Evolutionary conservation across 257 asterid species (phyloP).

Genomic region (Solanum tarijense): DNA sequence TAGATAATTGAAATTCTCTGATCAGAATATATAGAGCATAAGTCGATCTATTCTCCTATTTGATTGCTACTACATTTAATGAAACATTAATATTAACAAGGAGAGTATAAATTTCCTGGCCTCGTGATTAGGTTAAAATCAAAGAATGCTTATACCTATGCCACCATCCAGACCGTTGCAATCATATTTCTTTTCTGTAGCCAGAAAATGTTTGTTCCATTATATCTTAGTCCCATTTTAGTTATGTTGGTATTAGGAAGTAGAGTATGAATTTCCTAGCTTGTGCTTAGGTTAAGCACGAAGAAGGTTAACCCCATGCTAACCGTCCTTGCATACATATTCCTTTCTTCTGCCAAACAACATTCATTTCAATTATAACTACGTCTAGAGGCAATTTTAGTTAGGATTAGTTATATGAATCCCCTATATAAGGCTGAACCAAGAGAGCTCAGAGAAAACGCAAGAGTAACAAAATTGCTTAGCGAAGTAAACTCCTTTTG

Average conservation of each 20-base stretch:
- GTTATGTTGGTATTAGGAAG: neutral
- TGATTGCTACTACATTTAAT: neutral
- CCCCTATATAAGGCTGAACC: neutral
- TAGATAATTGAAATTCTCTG: neutral
- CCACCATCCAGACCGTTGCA: neutral
- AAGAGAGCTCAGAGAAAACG: neutral
- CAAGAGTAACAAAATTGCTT: neutral
- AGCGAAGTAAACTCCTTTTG: neutral
- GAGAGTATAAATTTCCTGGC: neutral
- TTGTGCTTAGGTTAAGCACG: neutral
- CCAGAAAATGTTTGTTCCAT: neutral
- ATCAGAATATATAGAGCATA: neutral
- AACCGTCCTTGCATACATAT: neutral
- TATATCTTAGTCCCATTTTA: neutral
- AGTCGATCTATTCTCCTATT: neutral
- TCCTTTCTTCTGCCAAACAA: neutral
- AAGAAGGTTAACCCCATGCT: neutral
- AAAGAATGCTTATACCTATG: neutral
- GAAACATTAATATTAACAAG: neutral
- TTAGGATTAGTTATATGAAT: neutral
- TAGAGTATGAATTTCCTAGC: neutral
- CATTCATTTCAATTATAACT: neutral
- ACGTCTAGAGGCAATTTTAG: neutral
- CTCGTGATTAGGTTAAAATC: neutral
- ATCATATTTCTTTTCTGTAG: neutral